A percentile compares a stretch with the other conserved stretches of the same genome.
phyloP scores from a whole-genome alignment of 2,329 filamentous ascomycete species.

The Penicillium sp. region DNA sequence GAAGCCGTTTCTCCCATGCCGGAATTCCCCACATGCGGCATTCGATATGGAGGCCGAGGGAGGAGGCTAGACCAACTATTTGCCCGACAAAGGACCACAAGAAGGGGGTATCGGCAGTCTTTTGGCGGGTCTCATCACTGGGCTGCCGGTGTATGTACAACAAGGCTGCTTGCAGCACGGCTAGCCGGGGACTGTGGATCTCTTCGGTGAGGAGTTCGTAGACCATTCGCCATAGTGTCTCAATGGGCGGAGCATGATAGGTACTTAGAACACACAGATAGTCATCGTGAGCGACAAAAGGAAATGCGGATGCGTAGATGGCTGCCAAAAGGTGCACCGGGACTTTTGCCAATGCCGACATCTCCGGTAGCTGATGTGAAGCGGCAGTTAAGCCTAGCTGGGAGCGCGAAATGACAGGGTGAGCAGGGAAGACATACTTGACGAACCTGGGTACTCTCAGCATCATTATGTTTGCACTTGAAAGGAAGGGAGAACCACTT shows the following conservation, averaged over 20 bases:
- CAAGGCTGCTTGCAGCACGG: conserved; percentile 33
- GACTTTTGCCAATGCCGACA: conserved; percentile 18
- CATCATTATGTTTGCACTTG: background rate
- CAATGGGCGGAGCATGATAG: conserved; percentile 26
- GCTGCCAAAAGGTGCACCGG: conserved; percentile 32
- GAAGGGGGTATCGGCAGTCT: conserved; percentile 34
- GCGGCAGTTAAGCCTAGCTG: conserved; percentile 23
- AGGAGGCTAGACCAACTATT: conserved; percentile 34
- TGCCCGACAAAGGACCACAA: conserved; percentile 40
- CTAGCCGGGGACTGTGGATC: conserved; percentile 32
- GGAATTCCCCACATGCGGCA: conserved; percentile 39
- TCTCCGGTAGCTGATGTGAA: conserved; percentile 21
- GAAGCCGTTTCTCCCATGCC: conserved; percentile 38
- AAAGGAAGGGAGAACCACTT: background rate
- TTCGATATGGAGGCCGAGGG: conserved; percentile 38
- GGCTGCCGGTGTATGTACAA: conserved; percentile 32
- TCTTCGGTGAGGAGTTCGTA: conserved; percentile 33
- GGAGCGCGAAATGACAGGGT: conserved; percentile 34
- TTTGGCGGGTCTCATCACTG: conserved; percentile 20
- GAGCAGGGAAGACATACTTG: conserved; percentile 30
- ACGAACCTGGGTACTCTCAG: conserved; percentile 24
- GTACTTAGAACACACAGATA: conserved; percentile 29
- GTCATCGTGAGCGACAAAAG: conserved; percentile 33
- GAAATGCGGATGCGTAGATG: conserved; percentile 33
- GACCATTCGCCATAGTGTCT: conserved; percentile 31